Percentiles rank a stretch among this genome's conserved stretches.
phyloP scores from a whole-genome alignment of 1,139 yeast species.

The Ogataea hybrid region DNA sequence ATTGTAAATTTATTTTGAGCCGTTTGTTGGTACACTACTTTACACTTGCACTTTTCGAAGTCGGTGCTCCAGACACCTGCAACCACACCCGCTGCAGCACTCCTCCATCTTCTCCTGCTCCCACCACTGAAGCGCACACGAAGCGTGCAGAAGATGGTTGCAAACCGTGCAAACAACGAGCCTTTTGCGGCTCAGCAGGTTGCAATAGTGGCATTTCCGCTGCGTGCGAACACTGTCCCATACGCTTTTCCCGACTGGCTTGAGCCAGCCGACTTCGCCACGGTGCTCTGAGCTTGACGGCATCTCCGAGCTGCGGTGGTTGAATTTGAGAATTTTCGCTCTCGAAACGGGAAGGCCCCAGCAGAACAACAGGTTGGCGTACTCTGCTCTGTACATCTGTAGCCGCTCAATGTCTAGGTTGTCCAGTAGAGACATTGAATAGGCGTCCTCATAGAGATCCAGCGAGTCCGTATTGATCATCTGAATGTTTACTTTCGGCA shows the following conservation, averaged over 20 bases:
- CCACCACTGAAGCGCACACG: slow-evolving; percentile 88
- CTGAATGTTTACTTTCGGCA: slow-evolving; percentile 43
- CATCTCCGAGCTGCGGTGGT: slow-evolving; percentile 38
- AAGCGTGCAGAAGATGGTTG: slow-evolving; percentile 74
- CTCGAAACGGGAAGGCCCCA: slow-evolving; percentile 86
- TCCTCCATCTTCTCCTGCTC: slow-evolving; percentile 43
- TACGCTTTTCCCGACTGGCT: neutral
- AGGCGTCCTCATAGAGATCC: slow-evolving; percentile 51
- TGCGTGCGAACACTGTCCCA: slow-evolving; percentile 18
- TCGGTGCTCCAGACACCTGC: slow-evolving; percentile 51
- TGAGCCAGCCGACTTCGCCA: slow-evolving; percentile 44
- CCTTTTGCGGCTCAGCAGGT: slow-evolving; percentile 55
- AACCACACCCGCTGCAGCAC: slow-evolving; percentile 93
- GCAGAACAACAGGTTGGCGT: slow-evolving; percentile 72
- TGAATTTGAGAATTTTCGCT: slow-evolving; percentile 75
- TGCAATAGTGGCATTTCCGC: slow-evolving; percentile 61
- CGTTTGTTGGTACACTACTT: slow-evolving; percentile 5
- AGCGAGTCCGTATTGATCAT: slow-evolving; percentile 54
- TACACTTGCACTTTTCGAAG: slow-evolving; percentile 10
- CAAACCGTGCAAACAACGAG: slow-evolving; percentile 71
- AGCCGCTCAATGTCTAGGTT: slow-evolving; percentile 46
- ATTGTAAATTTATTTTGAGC: neutral
- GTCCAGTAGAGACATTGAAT: slow-evolving; percentile 46
- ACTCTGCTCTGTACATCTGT: slow-evolving; percentile 59
- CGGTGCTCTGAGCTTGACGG: slow-evolving; percentile 38